Evolutionary conservation across 352 stramenopile species (phyloP).

Genomic region (Globisporangium rhizosaccharum): DNA sequence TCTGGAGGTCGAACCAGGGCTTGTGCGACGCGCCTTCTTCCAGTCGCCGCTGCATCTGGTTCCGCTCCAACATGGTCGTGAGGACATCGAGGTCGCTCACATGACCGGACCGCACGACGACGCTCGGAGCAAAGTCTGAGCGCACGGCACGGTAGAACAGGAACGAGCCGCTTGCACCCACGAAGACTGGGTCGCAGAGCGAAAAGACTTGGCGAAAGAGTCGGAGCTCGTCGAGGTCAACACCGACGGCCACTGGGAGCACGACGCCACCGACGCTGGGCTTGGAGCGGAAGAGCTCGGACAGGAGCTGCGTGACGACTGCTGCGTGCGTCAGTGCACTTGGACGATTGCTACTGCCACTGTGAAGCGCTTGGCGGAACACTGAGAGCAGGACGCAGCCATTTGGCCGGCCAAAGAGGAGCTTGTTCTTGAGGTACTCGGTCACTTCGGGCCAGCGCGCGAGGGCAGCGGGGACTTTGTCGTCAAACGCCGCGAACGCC

Average conservation of each 20-base stretch:
- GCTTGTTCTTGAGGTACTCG: slow-evolving; percentile 59
- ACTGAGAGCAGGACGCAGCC: slow-evolving; percentile 47
- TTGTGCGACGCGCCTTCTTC: slow-evolving; percentile 30
- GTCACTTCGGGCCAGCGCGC: slow-evolving; percentile 49
- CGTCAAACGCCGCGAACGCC: slow-evolving; percentile 61
- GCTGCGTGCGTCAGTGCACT: slow-evolving; percentile 14
- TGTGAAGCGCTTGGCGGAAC: slow-evolving; percentile 25
- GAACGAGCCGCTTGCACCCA: slow-evolving; percentile 36
- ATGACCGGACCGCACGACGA: slow-evolving; percentile 25
- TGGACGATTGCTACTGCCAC: slow-evolving; percentile 14
- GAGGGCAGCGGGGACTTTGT: slow-evolving; percentile 39
- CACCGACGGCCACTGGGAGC: slow-evolving; percentile 38
- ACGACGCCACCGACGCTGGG: slow-evolving; percentile 44
- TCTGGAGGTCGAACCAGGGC: slow-evolving; percentile 37
- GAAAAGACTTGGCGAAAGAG: slow-evolving; percentile 62
- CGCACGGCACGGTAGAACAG: slow-evolving; percentile 56
- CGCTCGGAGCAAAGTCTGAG: slow-evolving; percentile 33
- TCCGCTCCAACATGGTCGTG: slow-evolving; percentile 20
- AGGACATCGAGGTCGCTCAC: slow-evolving; percentile 27
- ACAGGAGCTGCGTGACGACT: slow-evolving; percentile 28
- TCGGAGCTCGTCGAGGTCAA: slow-evolving; percentile 47
- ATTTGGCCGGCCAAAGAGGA: slow-evolving; percentile 40
- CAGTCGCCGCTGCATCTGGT: slow-evolving; percentile 25
- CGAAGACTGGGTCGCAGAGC: slow-evolving; percentile 38
- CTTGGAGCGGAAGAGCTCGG: slow-evolving; percentile 33